Percentiles rank a stretch among this genome's conserved stretches.
These are phyloP conservation scores for Echinochloa phyllopogon DNA, from an alignment of 176 grass and related monocot genomes.

Conservation along the genomic window DNA sequence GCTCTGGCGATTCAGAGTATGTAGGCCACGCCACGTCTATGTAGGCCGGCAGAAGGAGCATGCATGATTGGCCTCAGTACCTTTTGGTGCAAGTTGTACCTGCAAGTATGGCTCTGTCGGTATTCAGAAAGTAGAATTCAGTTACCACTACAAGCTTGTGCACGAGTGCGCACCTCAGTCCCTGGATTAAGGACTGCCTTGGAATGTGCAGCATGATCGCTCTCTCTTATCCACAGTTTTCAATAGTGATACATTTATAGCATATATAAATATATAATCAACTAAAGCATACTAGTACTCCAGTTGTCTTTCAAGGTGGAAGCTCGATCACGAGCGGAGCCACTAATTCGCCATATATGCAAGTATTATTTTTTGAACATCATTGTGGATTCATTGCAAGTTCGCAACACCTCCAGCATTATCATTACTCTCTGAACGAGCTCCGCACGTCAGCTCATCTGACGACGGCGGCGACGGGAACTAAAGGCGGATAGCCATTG, in stretches of 20 bases:
- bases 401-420: not conserved
- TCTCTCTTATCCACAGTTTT: not conserved
- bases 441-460: conserved; percentile 13
- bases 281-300: not conserved
- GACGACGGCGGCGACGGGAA: not conserved
- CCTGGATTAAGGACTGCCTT: conserved; percentile 43
- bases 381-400: conserved; percentile 5
- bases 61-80: not conserved
- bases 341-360: conserved; percentile 10
- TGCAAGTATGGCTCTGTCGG: not conserved
- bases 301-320: conserved; percentile 11
- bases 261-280: not conserved
- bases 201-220: conserved; percentile 28
- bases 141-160: not conserved
- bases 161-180: conserved; percentile 23
- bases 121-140: conserved; percentile 21
- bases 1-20: not conserved
- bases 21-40: not conserved
- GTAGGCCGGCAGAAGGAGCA: not conserved
- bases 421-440: not conserved
- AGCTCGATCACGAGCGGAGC: not conserved
- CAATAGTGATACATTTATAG: not conserved
- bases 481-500: not conserved
- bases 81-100: conserved; percentile 33
- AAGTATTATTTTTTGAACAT: conserved; percentile 1